Conservation (phyloP, 2,329 filamentous ascomycete species). For the Diaporthe longicolla region DNA sequence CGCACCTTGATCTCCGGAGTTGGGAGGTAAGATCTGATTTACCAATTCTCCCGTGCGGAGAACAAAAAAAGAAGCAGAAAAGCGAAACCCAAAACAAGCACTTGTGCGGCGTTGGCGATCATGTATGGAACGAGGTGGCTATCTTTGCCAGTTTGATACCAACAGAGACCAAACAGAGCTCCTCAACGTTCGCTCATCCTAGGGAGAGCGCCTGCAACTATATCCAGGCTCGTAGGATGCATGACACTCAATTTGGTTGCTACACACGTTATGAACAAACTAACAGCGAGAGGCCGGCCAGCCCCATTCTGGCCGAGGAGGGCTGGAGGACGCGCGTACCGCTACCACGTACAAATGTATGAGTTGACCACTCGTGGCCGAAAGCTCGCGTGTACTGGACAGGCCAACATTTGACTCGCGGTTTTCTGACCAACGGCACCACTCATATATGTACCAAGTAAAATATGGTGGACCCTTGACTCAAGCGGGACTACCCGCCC, state of each 20-base stretch:
- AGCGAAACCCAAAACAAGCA: slow-evolving; percentile 38
- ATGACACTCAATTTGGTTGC: slow-evolving; percentile 34
- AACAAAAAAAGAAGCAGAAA: slow-evolving; percentile 31
- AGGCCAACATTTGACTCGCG: background rate
- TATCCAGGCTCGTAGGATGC: slow-evolving; percentile 21
- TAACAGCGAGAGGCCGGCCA: slow-evolving; percentile 27
- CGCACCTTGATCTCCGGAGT: slow-evolving; percentile 39
- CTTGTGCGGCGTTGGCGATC: slow-evolving; percentile 18
- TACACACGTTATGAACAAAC: slow-evolving; percentile 36
- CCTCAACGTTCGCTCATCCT: slow-evolving; percentile 17
- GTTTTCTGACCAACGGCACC: background rate
- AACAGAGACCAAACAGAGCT: slow-evolving; percentile 8
- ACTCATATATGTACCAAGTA: slow-evolving; percentile 5
- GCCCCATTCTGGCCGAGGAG: background rate
- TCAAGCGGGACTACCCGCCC: background rate
- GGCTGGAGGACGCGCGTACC: background rate
- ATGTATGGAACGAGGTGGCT: slow-evolving; percentile 12
- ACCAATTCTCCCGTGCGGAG: slow-evolving; percentile 19
- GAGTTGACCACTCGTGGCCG: slow-evolving; percentile 8
- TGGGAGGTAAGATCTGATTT: slow-evolving; percentile 40
- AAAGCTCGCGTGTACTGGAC: slow-evolving; percentile 1
- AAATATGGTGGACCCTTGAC: background rate
- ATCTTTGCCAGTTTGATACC: slow-evolving; percentile 4
- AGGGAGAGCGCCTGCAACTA: background rate
- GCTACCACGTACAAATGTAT: slow-evolving; percentile 19